Evolutionary conservation across 306 rosid genomes (phyloP).

Genomic region (Benincasa hispida): DNA sequence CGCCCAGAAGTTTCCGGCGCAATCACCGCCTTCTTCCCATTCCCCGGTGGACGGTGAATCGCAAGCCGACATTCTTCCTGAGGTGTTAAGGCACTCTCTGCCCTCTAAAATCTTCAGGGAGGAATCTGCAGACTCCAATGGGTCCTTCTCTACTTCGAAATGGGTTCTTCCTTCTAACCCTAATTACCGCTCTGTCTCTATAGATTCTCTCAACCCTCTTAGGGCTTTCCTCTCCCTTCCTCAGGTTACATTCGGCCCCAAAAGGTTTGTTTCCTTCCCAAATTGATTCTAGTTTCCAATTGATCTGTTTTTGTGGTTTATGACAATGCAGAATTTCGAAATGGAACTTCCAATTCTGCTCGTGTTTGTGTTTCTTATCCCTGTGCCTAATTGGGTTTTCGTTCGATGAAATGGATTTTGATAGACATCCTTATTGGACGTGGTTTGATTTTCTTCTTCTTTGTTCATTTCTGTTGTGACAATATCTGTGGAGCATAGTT

Average conservation of each 20-base stretch:
- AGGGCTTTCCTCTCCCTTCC: constrained; percentile 63
- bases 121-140: not conserved
- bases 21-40: constrained; percentile 11
- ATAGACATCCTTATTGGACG: too few relatives aligned
- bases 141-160: constrained; percentile 53
- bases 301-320: not conserved
- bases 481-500: not conserved
- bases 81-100: constrained; percentile 62
- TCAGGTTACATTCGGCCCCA: constrained; percentile 83
- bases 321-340: not conserved
- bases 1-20: constrained; percentile 15
- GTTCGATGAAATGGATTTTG: too few relatives aligned
- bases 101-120: constrained; percentile 50
- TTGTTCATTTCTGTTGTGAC: not conserved
- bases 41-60: constrained; percentile 15
- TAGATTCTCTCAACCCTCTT: constrained; percentile 63
- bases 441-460: not conserved
- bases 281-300: not conserved
- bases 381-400: not conserved
- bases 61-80: constrained; percentile 70
- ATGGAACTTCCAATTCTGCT: not conserved
- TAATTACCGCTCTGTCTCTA: constrained; percentile 18
- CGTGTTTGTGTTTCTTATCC: not conserved
- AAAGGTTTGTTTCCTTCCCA: constrained; percentile 32
- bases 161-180: constrained; percentile 55